Conservation (phyloP, 2,329 filamentous ascomycete genomes). For the Sporothrix inflata region DNA sequence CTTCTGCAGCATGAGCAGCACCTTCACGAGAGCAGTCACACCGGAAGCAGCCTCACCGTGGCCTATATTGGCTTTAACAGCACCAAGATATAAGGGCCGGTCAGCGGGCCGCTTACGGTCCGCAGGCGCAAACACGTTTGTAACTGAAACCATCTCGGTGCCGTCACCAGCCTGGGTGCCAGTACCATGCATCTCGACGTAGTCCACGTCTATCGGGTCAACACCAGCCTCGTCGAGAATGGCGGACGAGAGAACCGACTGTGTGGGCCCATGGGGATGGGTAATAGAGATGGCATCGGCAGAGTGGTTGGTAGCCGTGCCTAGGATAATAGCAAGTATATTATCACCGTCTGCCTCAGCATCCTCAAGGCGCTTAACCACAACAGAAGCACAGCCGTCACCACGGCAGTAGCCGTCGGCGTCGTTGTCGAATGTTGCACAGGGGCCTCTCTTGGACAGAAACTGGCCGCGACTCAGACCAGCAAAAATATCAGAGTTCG, state of each 20-base stretch:
- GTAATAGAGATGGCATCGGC: constrained; percentile 82
- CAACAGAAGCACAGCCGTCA: constrained; percentile 70
- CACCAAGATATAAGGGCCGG: constrained; percentile 62
- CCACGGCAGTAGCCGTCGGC: constrained; percentile 84
- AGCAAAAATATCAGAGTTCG: constrained; percentile 79
- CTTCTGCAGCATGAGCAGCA: constrained; percentile 67
- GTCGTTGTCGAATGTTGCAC: constrained; percentile 78
- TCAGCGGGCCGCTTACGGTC: constrained; percentile 51
- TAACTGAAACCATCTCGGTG: constrained; percentile 79
- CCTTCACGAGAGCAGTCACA: constrained; percentile 65
- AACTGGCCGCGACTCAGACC: constrained; percentile 78
- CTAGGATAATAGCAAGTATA: constrained; percentile 75
- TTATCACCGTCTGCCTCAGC: constrained; percentile 76
- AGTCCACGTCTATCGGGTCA: constrained; percentile 75
- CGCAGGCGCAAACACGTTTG: constrained; percentile 55
- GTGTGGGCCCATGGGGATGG: constrained; percentile 76
- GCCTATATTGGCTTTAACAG: constrained; percentile 67
- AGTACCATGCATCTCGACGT: constrained; percentile 89
- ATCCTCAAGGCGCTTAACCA: constrained; percentile 80
- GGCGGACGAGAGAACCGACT: constrained; percentile 70
- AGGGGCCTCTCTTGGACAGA: constrained; percentile 74
- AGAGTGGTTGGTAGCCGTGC: constrained; percentile 78
- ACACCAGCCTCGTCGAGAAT: constrained; percentile 74
- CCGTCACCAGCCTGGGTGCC: constrained; percentile 85
- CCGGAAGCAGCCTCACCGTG: constrained; percentile 66